Evolutionary conservation across 73 alveolate species (phyloP).

Genomic region (Effrenium voratum): DNA sequence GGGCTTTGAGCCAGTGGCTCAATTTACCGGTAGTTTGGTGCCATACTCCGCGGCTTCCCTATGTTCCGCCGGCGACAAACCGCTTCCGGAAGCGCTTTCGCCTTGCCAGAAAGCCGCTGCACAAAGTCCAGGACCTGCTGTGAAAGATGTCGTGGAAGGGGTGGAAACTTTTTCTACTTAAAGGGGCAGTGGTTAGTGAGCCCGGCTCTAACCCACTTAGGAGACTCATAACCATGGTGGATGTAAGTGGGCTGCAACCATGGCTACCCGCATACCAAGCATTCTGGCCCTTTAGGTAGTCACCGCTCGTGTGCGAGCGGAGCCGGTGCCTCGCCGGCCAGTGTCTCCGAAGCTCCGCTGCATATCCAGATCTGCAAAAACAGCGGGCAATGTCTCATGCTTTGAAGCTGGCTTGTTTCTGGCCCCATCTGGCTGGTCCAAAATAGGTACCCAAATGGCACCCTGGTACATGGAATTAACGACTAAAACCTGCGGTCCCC

Average conservation of each 20-base stretch:
- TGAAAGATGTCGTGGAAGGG: no score
- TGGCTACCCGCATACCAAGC: neutral
- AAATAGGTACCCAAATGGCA: no score
- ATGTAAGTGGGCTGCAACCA: neutral
- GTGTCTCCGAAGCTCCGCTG: conserved; percentile 75
- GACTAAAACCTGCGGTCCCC: no score
- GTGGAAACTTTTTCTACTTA: no score
- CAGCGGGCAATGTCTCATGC: no score
- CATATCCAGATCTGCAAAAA: conserved; percentile 89
- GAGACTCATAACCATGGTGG: neutral
- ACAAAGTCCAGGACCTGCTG: conserved; percentile 68
- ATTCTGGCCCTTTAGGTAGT: neutral
- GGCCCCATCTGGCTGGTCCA: no score
- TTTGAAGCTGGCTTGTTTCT: no score
- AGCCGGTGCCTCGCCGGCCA: conserved; percentile 44
- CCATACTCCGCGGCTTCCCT: neutral
- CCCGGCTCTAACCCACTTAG: no score
- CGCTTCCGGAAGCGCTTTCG: neutral
- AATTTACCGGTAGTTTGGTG: no score
- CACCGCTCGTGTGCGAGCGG: neutral
- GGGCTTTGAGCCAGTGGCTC: no score
- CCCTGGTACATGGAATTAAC: no score
- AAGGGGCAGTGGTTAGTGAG: no score
- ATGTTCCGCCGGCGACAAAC: neutral
- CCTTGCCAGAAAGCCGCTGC: conserved; percentile 58